These are phyloP conservation scores for Fusarium ambrosium DNA, from an alignment of 2,329 filamentous ascomycete genomes.

Conservation along the genomic window DNA sequence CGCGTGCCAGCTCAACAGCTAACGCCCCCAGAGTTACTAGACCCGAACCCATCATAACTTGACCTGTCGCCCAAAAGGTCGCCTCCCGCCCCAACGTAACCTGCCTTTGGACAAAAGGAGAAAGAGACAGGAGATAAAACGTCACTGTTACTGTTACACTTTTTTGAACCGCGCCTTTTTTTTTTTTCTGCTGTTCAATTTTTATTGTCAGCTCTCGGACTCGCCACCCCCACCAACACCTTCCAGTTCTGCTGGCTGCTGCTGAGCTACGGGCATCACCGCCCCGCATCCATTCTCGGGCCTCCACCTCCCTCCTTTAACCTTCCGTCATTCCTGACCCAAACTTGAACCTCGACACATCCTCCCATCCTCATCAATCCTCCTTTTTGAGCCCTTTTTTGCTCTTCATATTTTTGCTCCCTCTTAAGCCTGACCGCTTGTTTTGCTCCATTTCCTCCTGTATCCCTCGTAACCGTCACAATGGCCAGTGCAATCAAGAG, in stretches of 20 bases:
- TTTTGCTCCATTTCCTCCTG: constrained; percentile 13
- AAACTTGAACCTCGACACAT: constrained; percentile 37
- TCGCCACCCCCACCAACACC: constrained; percentile 43
- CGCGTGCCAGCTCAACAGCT: constrained; percentile 8
- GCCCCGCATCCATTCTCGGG: constrained; percentile 35
- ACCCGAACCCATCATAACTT: constrained; percentile 4
- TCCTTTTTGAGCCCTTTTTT: constrained; percentile 12
- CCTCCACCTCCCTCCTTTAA: constrained; percentile 31
- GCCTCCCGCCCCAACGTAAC: not conserved
- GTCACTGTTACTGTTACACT: constrained; percentile 27
- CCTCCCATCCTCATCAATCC: constrained; percentile 17
- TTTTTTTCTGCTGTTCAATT: not conserved
- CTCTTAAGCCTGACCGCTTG: constrained; percentile 9
- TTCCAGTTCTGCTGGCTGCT: constrained; percentile 7
- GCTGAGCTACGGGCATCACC: constrained; percentile 36
- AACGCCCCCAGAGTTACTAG: not conserved
- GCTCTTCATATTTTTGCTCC: constrained; percentile 7
- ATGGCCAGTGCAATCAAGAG: constrained; percentile 81
- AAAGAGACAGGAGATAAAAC: constrained; percentile 3
- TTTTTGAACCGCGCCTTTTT: constrained; percentile 3
- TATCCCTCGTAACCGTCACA: constrained; percentile 46
- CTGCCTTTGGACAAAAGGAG: not conserved
- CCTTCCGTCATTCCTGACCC: constrained; percentile 37
- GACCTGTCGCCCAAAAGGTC: not conserved
- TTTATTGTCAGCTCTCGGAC: constrained; percentile 22